Evolutionary conservation across 768 basidiomycete genomes (phyloP).

Genomic region (Boletus coccyginus): DNA sequence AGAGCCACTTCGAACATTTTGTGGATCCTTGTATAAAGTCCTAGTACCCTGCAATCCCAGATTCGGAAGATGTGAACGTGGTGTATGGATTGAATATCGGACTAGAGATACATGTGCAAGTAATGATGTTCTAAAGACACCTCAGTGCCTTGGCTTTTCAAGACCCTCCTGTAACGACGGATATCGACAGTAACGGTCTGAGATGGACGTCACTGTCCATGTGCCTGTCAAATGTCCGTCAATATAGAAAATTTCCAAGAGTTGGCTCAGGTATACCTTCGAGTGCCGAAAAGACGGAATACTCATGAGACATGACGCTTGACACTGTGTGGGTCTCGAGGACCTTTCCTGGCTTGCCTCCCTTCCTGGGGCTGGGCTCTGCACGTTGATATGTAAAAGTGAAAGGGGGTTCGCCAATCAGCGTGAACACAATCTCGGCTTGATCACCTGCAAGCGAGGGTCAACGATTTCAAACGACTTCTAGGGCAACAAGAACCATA

Average conservation of each 20-base stretch:
- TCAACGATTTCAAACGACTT: neutral
- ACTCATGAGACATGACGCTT: constrained; percentile 67
- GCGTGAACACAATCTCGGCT: constrained; percentile 88
- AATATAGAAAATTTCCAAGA: neutral
- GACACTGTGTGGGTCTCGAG: constrained; percentile 91
- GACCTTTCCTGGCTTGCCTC: constrained; percentile 70
- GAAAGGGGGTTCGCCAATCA: constrained; percentile 92
- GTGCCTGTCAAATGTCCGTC: constrained; percentile 52
- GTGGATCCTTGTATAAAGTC: neutral
- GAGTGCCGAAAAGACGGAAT: constrained; percentile 88
- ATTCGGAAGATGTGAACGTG: neutral
- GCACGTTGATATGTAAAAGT: constrained; percentile 92
- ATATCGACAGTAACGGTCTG: constrained; percentile 88
- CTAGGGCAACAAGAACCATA: constrained; percentile 14
- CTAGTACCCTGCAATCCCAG: neutral
- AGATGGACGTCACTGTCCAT: constrained; percentile 90
- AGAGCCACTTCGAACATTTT: constrained; percentile 7
- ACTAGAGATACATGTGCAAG: constrained; percentile 27
- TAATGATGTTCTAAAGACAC: constrained; percentile 5
- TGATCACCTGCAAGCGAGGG: constrained; percentile 62
- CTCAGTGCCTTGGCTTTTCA: constrained; percentile 34
- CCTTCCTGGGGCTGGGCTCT: constrained; percentile 66
- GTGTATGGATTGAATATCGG: constrained; percentile 4
- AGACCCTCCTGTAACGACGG: constrained; percentile 60
- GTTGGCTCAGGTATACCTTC: constrained; percentile 61